A percentile compares a stretch with the other conserved stretches of the same genome.
phyloP scores from a whole-genome alignment of 2,329 filamentous ascomycete species.

The Penicillium thymicola region DNA sequence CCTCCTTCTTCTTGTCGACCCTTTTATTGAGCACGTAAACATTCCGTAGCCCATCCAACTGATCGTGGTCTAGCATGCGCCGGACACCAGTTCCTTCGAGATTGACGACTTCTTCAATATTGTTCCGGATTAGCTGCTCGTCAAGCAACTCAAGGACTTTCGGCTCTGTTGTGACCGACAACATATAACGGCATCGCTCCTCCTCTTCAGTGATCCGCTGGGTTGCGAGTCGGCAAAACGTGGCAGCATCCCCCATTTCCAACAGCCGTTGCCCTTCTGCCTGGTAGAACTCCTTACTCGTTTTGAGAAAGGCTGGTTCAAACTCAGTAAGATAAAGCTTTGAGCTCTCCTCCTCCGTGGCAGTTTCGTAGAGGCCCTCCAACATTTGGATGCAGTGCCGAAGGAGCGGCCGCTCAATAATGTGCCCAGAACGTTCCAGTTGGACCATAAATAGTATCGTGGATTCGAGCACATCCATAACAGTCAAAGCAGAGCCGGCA shows the following conservation, averaged over 20 bases:
- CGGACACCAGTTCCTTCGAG: slow-evolving; percentile 81
- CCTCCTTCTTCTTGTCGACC: slow-evolving; percentile 70
- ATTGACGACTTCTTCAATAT: slow-evolving; percentile 76
- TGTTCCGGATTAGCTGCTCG: slow-evolving; percentile 70
- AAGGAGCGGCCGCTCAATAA: slow-evolving; percentile 78
- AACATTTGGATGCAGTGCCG: slow-evolving; percentile 86
- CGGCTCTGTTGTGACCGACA: slow-evolving; percentile 67
- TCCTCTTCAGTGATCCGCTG: slow-evolving; percentile 75
- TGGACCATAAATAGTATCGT: slow-evolving; percentile 87
- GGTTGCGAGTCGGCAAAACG: slow-evolving; percentile 75
- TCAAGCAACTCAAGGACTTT: slow-evolving; percentile 79
- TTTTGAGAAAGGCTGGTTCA: slow-evolving; percentile 70
- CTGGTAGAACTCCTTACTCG: slow-evolving; percentile 71
- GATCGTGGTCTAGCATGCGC: slow-evolving; percentile 90
- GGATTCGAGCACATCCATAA: slow-evolving; percentile 72
- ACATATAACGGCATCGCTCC: slow-evolving; percentile 76
- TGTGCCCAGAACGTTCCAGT: slow-evolving; percentile 86
- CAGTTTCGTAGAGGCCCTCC: slow-evolving; percentile 78
- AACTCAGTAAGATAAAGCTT: slow-evolving; percentile 83
- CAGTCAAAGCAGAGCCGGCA: slow-evolving; percentile 44
- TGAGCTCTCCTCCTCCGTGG: slow-evolving; percentile 70
- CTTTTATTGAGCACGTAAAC: slow-evolving; percentile 75
- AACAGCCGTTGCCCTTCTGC: slow-evolving; percentile 72
- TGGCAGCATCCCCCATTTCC: slow-evolving; percentile 72
- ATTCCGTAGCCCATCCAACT: slow-evolving; percentile 71